phyloP scores from a whole-genome alignment of 2,329 filamentous ascomycete species.

The Pseudopyrenochaeta lycopersici region DNA sequence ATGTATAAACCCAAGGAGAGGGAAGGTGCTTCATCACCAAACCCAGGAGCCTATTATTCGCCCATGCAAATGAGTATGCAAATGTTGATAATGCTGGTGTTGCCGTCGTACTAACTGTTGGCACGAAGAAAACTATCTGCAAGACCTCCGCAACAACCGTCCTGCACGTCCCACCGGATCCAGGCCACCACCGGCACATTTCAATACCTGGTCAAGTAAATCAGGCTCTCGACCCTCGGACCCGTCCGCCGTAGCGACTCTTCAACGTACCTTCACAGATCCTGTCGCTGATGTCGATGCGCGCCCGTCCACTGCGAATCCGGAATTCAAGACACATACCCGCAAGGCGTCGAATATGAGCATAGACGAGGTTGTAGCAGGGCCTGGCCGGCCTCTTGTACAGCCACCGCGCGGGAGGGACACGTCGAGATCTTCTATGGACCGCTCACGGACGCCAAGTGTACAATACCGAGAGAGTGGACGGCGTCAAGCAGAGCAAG shows the following conservation, averaged over 20 bases:
- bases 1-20: slow-evolving; percentile 47
- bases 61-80: slow-evolving; percentile 51
- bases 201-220: slow-evolving; percentile 49
- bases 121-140: slow-evolving; percentile 71
- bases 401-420: slow-evolving; percentile 54
- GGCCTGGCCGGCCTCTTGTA: slow-evolving; percentile 43
- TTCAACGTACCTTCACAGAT: slow-evolving; percentile 37
- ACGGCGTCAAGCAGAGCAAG: slow-evolving; percentile 81
- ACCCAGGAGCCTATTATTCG: slow-evolving; percentile 47
- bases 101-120: slow-evolving; percentile 24
- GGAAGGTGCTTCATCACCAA: slow-evolving; percentile 47
- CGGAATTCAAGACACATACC: slow-evolving; percentile 36
- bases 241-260: slow-evolving; percentile 34
- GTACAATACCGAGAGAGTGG: slow-evolving; percentile 75
- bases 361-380: slow-evolving; percentile 36
- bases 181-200: slow-evolving; percentile 67
- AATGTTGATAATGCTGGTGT: slow-evolving; percentile 9
- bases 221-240: slow-evolving; percentile 30
- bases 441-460: slow-evolving; percentile 64
- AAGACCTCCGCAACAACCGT: slow-evolving; percentile 74
- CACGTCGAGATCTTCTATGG: slow-evolving; percentile 45
- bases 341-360: slow-evolving; percentile 42
- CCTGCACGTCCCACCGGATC: slow-evolving; percentile 75
- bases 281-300: slow-evolving; percentile 30
- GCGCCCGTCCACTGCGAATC: slow-evolving; percentile 22